Evolutionary conservation across 75 land plant genomes (phyloP).

Genomic region (Cupressus sempervirens): DNA sequence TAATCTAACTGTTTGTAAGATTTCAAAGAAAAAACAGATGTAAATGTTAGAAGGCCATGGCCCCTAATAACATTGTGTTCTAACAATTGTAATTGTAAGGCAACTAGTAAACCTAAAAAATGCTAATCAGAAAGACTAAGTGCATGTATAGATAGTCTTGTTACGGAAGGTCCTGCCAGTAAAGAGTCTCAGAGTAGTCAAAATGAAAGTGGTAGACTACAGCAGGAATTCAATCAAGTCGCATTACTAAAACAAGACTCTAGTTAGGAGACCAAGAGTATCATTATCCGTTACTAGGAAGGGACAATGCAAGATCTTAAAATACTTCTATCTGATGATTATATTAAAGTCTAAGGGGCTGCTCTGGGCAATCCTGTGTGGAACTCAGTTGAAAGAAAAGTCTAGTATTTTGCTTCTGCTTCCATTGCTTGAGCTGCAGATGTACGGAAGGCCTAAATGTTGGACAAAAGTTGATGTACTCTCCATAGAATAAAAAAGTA

Average conservation of each 20-base stretch:
- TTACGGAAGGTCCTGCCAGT: background rate
- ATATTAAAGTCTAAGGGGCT: background rate
- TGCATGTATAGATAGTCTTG: background rate
- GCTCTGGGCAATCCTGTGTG: background rate
- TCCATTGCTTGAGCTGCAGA: background rate
- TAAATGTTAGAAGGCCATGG: too few relatives aligned
- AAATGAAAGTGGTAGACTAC: background rate
- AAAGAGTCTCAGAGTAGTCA: background rate
- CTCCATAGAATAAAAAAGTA: background rate
- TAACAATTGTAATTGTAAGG: too few relatives aligned
- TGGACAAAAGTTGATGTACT: background rate
- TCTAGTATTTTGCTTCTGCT: background rate
- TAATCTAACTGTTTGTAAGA: too few relatives aligned
- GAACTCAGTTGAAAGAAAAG: background rate
- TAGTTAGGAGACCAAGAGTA: background rate
- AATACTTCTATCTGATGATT: background rate
- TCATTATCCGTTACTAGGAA: background rate
- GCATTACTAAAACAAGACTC: background rate
- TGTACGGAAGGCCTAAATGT: background rate
- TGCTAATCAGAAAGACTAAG: background rate
- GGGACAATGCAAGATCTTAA: background rate
- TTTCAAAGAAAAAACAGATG: too few relatives aligned
- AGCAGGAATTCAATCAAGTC: background rate
- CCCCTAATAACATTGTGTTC: too few relatives aligned
- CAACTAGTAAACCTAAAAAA: background rate